Percentiles rank a stretch among this genome's conserved stretches.
Conservation (phyloP, 2,329 filamentous ascomycete species). For the Rutstroemia sp. region DNA sequence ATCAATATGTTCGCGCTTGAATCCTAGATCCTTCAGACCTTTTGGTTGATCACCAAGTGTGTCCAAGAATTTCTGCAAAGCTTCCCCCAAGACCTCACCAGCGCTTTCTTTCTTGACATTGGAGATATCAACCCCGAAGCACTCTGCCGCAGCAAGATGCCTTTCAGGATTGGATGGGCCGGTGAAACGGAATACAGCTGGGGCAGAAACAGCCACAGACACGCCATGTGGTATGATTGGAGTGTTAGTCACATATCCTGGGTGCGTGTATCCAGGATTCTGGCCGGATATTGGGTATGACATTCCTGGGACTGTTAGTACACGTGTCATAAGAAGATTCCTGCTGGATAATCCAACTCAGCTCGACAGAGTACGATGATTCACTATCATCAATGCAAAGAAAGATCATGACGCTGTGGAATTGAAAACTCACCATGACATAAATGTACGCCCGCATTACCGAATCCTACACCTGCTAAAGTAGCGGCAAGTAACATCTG, state of each 20-base stretch:
- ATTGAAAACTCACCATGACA: constrained; percentile 47
- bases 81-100: constrained; percentile 80
- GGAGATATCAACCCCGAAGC: constrained; percentile 81
- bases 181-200: constrained; percentile 91
- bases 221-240: constrained; percentile 95
- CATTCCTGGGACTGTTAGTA: constrained; percentile 54
- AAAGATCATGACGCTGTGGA: no score
- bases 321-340: background rate
- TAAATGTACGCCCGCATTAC: constrained; percentile 91
- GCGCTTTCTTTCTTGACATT: constrained; percentile 85
- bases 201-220: constrained; percentile 86
- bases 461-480: constrained; percentile 90
- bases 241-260: constrained; percentile 69
- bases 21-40: constrained; percentile 78
- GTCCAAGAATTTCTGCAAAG: constrained; percentile 71
- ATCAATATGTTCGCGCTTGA: constrained; percentile 67
- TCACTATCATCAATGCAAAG: background rate
- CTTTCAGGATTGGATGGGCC: constrained; percentile 85
- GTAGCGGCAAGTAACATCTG: constrained; percentile 96
- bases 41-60: constrained; percentile 84
- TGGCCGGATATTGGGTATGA: constrained; percentile 95
- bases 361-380: background rate
- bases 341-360: background rate
- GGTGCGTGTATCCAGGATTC: constrained; percentile 83
- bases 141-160: constrained; percentile 81